These are phyloP conservation scores for Elsinoe batatas DNA, from an alignment of 2,329 filamentous ascomycete genomes.

Conservation along the genomic window DNA sequence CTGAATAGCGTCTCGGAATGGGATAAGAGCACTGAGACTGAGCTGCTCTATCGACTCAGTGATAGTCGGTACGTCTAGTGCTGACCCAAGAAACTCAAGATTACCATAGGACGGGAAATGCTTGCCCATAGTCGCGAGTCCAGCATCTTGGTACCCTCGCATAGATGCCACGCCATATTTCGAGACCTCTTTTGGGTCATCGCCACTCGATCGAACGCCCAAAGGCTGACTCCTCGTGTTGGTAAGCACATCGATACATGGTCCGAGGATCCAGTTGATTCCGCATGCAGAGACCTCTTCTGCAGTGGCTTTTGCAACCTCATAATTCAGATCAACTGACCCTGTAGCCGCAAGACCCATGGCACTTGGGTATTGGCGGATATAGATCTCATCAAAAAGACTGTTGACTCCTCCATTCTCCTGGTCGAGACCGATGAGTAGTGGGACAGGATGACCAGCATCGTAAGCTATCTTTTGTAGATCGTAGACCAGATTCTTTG, in stretches of 20 bases:
- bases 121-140: constrained; percentile 82
- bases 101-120: constrained; percentile 97
- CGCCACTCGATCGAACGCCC: constrained; percentile 79
- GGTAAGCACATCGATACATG: constrained; percentile 85
- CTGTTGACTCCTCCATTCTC: constrained; percentile 98
- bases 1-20: constrained; percentile 80
- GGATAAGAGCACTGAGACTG: constrained; percentile 81
- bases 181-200: constrained; percentile 91
- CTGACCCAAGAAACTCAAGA: constrained; percentile 83
- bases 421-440: constrained; percentile 87
- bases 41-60: constrained; percentile 89
- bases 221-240: constrained; percentile 86
- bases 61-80: constrained; percentile 86
- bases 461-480: constrained; percentile 85
- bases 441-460: constrained; percentile 77
- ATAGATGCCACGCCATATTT: constrained; percentile 85
- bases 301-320: constrained; percentile 85
- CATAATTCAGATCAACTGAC: constrained; percentile 72
- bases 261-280: constrained; percentile 90
- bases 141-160: constrained; percentile 85
- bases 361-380: constrained; percentile 90
- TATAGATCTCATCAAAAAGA: constrained; percentile 88
- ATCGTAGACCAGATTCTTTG: constrained; percentile 77
- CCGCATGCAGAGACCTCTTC: constrained; percentile 87
- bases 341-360: constrained; percentile 96